These are phyloP conservation scores for Teratosphaeria gauchensis DNA, from an alignment of 2,329 filamentous ascomycete genomes.

Conservation along the genomic window DNA sequence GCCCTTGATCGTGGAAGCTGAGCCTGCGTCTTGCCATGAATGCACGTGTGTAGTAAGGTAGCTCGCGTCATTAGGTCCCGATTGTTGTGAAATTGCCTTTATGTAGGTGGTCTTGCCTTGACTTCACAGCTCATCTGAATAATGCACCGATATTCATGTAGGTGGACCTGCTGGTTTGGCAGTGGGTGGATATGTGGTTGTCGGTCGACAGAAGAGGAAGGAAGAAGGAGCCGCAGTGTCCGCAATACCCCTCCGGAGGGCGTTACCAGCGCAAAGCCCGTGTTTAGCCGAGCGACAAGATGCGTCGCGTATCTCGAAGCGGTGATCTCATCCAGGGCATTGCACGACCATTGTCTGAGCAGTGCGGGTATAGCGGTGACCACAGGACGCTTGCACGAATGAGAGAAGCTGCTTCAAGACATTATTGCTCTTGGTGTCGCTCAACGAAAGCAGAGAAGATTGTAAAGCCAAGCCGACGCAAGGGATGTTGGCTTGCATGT, in stretches of 20 bases:
- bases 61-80: too few species aligned
- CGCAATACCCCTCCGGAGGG: not conserved
- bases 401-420: not conserved
- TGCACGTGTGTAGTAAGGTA: too few species aligned
- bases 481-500: not conserved
- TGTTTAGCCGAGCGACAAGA: not conserved
- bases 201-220: not conserved
- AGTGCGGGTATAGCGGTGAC: not conserved
- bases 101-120: too few species aligned
- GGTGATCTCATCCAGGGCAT: not conserved
- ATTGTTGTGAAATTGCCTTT: too few species aligned
- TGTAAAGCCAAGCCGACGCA: not conserved
- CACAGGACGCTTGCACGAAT: not conserved
- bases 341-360: not conserved
- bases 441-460: not conserved
- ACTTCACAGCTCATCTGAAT: too few species aligned
- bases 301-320: not conserved
- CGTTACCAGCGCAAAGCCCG: not conserved
- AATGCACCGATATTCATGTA: too few species aligned
- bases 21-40: too few species aligned
- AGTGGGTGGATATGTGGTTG: not conserved
- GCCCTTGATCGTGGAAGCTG: too few species aligned
- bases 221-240: not conserved
- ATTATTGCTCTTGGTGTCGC: not conserved
- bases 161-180: too few species aligned